These are phyloP conservation scores for Erythrobasidium yunnanense DNA, from an alignment of 768 basidiomycete genomes.

Conservation along the genomic window DNA sequence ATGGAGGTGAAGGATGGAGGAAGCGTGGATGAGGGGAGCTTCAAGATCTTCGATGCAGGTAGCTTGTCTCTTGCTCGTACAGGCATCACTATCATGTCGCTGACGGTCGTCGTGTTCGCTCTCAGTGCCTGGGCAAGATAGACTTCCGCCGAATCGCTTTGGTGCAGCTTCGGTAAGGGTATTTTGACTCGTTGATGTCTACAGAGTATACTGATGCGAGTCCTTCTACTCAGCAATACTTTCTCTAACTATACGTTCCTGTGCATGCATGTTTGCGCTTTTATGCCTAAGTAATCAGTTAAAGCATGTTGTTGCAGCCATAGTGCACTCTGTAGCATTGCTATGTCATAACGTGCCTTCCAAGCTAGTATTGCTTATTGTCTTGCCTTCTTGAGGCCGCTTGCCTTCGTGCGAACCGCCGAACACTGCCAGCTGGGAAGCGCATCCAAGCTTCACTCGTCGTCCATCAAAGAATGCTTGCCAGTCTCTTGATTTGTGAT, in stretches of 20 bases:
- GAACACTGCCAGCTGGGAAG: too few relatives aligned
- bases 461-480: too few relatives aligned
- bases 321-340: too few relatives aligned
- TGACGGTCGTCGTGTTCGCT: neutral
- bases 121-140: conserved; percentile 30
- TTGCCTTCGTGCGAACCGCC: too few relatives aligned
- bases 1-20: conserved; percentile 61
- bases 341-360: too few relatives aligned
- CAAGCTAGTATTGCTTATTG: too few relatives aligned
- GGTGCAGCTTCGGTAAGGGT: conserved; percentile 23
- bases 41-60: conserved; percentile 36
- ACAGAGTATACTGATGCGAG: neutral
- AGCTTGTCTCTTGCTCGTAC: neutral
- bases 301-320: neutral
- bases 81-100: neutral
- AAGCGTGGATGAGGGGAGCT: conserved; percentile 25
- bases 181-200: neutral
- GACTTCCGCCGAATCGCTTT: conserved; percentile 21
- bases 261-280: too few relatives aligned
- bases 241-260: conserved; percentile 18
- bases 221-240: conserved; percentile 25
- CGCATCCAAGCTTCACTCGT: too few relatives aligned
- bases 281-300: too few relatives aligned
- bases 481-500: too few relatives aligned
- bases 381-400: too few relatives aligned